Conservation (phyloP, 2,329 filamentous ascomycete genomes). For the Aspergillus novofumigatus region DNA sequence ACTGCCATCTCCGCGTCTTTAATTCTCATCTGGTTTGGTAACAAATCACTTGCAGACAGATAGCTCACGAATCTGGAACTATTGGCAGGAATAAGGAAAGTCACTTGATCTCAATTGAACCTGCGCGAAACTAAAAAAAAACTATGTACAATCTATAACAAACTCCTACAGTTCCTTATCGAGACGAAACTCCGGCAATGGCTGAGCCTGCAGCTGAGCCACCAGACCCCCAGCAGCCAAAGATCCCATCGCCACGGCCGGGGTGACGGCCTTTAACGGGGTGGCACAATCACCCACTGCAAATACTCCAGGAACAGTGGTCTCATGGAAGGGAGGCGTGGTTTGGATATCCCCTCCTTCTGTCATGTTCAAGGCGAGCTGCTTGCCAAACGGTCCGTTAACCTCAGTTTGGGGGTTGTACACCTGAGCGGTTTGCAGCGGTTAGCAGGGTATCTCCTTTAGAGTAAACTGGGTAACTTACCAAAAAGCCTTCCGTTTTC, state of each 20-base stretch:
- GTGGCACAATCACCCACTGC: conserved; percentile 50
- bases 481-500: conserved; percentile 24
- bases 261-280: conserved; percentile 7
- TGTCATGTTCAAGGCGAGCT: neutral
- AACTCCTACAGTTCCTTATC: neutral
- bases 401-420: neutral
- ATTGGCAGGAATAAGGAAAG: neutral
- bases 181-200: neutral
- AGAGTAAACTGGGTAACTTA: neutral
- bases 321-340: conserved; percentile 45
- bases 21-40: too few relatives aligned
- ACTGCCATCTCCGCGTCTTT: too few relatives aligned
- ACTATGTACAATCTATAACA: neutral
- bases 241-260: conserved; percentile 1
- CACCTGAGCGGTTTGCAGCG: neutral
- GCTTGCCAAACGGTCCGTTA: neutral
- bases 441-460: neutral
- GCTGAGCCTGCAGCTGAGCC: neutral
- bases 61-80: neutral
- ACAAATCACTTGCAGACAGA: neutral
- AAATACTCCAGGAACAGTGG: conserved; percentile 50
- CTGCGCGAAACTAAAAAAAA: neutral
- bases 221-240: conserved; percentile 3
- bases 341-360: conserved; percentile 31
- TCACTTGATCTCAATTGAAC: too few relatives aligned